These are phyloP conservation scores for Nitzschia sp. DNA, from an alignment of 108 stramenopile genomes.

Conservation along the genomic window DNA sequence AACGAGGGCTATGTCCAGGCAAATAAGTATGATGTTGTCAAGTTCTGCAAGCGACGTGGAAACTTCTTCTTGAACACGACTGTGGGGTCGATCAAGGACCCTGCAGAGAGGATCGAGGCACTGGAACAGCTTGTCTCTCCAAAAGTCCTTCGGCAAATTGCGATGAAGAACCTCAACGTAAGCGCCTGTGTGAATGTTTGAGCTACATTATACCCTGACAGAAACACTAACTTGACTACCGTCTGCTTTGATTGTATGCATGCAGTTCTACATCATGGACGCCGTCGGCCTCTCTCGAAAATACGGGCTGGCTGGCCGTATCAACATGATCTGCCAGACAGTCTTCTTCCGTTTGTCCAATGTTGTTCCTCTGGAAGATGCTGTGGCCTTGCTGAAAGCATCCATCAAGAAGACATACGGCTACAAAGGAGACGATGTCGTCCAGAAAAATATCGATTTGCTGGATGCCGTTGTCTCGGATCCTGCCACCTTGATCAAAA, in stretches of 20 bases:
- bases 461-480: constrained; percentile 55
- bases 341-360: constrained; percentile 60
- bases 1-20: constrained; percentile 63
- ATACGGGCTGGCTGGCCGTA: constrained; percentile 57
- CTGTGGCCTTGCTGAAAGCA: constrained; percentile 47
- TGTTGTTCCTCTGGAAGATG: constrained; percentile 55
- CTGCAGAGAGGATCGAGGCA: constrained; percentile 45
- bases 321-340: constrained; percentile 66
- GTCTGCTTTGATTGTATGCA: too few relatives aligned
- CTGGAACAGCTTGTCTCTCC: constrained; percentile 58
- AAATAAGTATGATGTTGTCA: constrained; percentile 64
- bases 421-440: constrained; percentile 64
- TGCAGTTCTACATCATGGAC: constrained; percentile 57
- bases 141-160: constrained; percentile 48
- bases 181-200: neutral
- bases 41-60: constrained; percentile 49
- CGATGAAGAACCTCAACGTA: constrained; percentile 27
- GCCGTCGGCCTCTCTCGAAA: constrained; percentile 47
- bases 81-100: constrained; percentile 44
- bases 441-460: constrained; percentile 56
- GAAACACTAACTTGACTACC: neutral
- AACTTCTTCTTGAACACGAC: constrained; percentile 67
- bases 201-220: neutral
- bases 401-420: constrained; percentile 55
- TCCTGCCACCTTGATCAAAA: constrained; percentile 37